Percentiles rank a stretch among this genome's conserved stretches.
Evolutionary conservation across 148 eudicot genomes (phyloP).

Genomic region (Euryodendron excelsum): DNA sequence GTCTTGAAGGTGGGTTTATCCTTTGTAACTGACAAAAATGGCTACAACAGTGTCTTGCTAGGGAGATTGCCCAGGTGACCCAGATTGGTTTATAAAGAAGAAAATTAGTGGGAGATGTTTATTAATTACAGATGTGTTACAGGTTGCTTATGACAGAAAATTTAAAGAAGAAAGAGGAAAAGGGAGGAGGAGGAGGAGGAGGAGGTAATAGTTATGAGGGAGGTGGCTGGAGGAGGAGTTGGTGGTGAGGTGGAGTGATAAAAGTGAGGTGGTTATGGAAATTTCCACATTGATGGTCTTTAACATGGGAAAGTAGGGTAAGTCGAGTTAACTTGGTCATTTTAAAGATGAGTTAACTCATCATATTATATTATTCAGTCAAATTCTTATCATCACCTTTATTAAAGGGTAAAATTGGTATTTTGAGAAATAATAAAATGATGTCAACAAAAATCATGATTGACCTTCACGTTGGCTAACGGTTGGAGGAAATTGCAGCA

Average conservation of each 20-base stretch:
- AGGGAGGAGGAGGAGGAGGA: not conserved
- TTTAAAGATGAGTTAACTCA: not conserved
- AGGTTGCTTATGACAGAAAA: too few species aligned
- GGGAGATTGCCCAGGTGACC: not conserved
- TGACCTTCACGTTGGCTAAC: too few species aligned
- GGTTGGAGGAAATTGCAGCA: too few species aligned
- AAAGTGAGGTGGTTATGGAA: too few species aligned
- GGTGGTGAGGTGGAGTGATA: too few species aligned
- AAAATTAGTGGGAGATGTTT: not conserved
- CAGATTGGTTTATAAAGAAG: not conserved
- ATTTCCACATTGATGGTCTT: not conserved
- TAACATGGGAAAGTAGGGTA: not conserved
- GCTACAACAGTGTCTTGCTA: not conserved
- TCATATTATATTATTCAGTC: too few species aligned
- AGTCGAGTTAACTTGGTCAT: not conserved
- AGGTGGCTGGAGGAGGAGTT: not conserved
- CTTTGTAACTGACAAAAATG: not conserved
- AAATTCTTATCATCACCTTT: too few species aligned
- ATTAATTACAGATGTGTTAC: not conserved
- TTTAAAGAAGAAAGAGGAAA: too few species aligned
- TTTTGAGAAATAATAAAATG: too few species aligned
- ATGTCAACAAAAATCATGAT: too few species aligned
- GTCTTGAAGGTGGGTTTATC: not conserved
- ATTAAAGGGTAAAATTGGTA: too few species aligned
- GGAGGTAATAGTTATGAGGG: too few species aligned